Evolutionary conservation across 2,329 filamentous ascomycete genomes (phyloP).

Genomic region (Fusarium hostae): DNA sequence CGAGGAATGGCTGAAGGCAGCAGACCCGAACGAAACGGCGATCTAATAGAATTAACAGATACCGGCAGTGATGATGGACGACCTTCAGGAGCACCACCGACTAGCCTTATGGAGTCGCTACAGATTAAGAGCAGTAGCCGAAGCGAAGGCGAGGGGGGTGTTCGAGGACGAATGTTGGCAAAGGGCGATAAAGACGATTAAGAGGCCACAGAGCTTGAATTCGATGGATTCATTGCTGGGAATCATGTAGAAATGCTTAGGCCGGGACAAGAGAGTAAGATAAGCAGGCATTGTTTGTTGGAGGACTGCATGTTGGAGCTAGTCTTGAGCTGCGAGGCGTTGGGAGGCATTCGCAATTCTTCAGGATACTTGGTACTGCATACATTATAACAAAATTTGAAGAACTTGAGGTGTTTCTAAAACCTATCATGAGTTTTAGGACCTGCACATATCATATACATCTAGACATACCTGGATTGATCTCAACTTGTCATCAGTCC

Average conservation of each 20-base stretch:
- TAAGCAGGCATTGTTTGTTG: slow-evolving; percentile 30
- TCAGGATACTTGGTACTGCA: slow-evolving; percentile 34
- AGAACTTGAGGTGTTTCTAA: slow-evolving; percentile 4
- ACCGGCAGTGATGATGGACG: slow-evolving; percentile 66
- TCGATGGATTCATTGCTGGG: neutral
- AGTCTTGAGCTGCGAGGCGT: slow-evolving; percentile 40
- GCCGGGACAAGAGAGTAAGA: slow-evolving; percentile 2
- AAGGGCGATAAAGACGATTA: slow-evolving; percentile 50
- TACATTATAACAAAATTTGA: slow-evolving; percentile 23
- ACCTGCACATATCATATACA: neutral
- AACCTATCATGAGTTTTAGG: neutral
- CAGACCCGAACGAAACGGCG: slow-evolving; percentile 58
- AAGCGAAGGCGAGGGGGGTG: slow-evolving; percentile 51
- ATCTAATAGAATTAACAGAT: slow-evolving; percentile 79
- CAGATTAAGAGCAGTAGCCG: slow-evolving; percentile 50
- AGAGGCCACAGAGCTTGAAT: neutral
- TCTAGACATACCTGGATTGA: neutral
- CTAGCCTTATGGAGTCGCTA: slow-evolving; percentile 48
- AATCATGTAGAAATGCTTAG: slow-evolving; percentile 9
- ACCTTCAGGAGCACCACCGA: slow-evolving; percentile 35
- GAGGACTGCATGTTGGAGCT: slow-evolving; percentile 33
- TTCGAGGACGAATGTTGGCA: slow-evolving; percentile 52
- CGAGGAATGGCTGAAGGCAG: slow-evolving; percentile 51
- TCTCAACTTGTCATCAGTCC: neutral
- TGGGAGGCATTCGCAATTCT: slow-evolving; percentile 38